Conservation (phyloP, 768 basidiomycete genomes). For the Lactarius quietus region DNA sequence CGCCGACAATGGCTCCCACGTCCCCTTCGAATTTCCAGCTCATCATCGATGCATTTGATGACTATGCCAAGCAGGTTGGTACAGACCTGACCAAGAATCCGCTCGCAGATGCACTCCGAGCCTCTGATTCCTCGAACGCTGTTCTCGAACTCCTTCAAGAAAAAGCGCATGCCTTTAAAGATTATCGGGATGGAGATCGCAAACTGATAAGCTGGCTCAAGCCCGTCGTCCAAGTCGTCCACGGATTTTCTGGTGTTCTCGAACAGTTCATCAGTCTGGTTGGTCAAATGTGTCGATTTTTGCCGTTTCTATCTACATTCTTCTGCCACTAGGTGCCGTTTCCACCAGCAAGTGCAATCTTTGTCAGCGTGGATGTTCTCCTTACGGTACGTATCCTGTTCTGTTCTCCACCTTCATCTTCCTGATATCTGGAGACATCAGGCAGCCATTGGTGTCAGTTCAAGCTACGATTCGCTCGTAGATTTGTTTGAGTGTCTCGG, state of each 20-base stretch:
- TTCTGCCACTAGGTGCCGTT: not conserved
- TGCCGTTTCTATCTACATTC: too few species aligned
- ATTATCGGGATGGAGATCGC: constrained; percentile 9
- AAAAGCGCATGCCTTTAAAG: not conserved
- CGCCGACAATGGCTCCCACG: not conserved
- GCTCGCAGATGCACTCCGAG: not conserved
- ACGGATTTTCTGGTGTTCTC: not conserved
- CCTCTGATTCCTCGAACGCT: not conserved
- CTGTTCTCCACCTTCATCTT: not conserved
- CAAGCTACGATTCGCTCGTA: not conserved
- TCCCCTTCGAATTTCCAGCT: not conserved
- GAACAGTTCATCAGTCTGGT: not conserved
- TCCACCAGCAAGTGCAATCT: not conserved
- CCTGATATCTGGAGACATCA: not conserved
- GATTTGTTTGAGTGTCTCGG: not conserved
- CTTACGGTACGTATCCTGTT: not conserved
- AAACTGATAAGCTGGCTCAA: not conserved
- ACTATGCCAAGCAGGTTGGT: not conserved
- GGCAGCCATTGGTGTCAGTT: not conserved
- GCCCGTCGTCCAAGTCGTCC: not conserved
- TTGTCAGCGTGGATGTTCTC: not conserved
- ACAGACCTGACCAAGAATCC: not conserved
- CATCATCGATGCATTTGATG: not conserved
- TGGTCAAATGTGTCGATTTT: not conserved
- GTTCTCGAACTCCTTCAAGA: not conserved